Evolutionary conservation across 345 rosid species (phyloP).

Genomic region (Bruguiera gymnorhiza): DNA sequence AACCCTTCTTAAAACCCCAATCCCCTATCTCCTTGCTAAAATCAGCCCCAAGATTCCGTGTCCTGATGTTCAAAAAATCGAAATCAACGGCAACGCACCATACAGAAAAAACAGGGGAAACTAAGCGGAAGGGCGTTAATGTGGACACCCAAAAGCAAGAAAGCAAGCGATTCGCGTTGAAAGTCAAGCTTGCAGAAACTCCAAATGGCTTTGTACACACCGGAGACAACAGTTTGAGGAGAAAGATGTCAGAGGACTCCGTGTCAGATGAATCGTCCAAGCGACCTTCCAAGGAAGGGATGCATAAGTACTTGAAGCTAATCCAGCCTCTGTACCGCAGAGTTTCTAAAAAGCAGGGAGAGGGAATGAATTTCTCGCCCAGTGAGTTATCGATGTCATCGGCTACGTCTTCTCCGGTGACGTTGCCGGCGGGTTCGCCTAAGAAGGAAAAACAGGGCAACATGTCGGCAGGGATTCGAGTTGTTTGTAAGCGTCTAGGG

Average conservation of each 20-base stretch:
- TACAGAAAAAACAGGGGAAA: constrained; percentile 17
- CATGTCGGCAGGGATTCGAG: constrained; percentile 25
- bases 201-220: constrained; percentile 24
- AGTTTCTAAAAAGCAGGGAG: constrained; percentile 41
- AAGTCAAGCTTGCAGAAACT: constrained; percentile 41
- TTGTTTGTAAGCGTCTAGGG: constrained; percentile 24
- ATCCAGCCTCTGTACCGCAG: constrained; percentile 21
- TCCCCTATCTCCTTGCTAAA: constrained; percentile 60
- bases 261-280: constrained; percentile 19
- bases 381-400: constrained; percentile 30
- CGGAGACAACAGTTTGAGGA: constrained; percentile 36
- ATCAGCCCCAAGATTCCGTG: constrained; percentile 59
- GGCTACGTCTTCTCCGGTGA: constrained; percentile 44
- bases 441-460: constrained; percentile 28
- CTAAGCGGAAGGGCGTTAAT: constrained; percentile 10
- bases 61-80: constrained; percentile 53
- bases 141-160: constrained; percentile 21
- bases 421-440: constrained; percentile 12
- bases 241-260: constrained; percentile 13
- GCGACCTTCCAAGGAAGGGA: constrained; percentile 13
- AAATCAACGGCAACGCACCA: constrained; percentile 35
- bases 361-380: constrained; percentile 20
- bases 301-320: constrained; percentile 30
- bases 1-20: constrained; percentile 47
- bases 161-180: constrained; percentile 36